Evolutionary conservation across 2,329 filamentous ascomycete genomes (phyloP).

Genomic region (Ceratocystis eucalypticola): DNA sequence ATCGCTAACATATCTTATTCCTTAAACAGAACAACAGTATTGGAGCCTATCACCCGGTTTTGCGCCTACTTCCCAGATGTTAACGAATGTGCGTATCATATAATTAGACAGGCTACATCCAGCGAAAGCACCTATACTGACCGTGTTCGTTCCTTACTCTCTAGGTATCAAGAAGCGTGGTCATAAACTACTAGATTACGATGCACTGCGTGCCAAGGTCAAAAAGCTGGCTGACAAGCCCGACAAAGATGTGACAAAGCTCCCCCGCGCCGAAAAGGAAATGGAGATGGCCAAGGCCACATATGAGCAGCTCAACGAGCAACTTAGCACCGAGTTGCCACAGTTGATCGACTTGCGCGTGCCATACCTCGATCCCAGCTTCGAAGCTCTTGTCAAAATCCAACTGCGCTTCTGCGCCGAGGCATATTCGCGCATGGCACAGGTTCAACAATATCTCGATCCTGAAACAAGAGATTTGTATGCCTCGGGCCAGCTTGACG

Average conservation of each 20-base stretch:
- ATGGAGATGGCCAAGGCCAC: conserved; percentile 83
- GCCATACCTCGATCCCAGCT: conserved; percentile 90
- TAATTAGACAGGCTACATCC: neutral
- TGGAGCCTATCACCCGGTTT: conserved; percentile 91
- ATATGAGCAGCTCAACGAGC: conserved; percentile 95
- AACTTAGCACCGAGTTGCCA: conserved; percentile 81
- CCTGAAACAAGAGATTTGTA: conserved; percentile 93
- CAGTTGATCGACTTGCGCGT: conserved; percentile 94
- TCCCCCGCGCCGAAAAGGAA: conserved; percentile 92
- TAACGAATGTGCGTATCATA: conserved; percentile 62
- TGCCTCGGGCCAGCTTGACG: conserved; percentile 81
- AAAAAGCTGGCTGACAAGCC: conserved; percentile 97
- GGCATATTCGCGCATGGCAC: conserved; percentile 94
- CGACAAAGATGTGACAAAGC: conserved; percentile 94
- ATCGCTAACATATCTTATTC: conserved; percentile 12
- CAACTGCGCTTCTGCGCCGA: conserved; percentile 95
- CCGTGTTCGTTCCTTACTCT: neutral
- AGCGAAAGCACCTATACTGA: neutral
- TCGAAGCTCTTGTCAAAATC: conserved; percentile 97
- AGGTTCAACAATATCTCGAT: conserved; percentile 96
- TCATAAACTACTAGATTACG: conserved; percentile 97
- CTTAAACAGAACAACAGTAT: conserved; percentile 58
- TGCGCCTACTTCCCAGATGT: conserved; percentile 98
- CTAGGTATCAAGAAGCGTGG: conserved; percentile 94
- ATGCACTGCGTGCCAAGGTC: conserved; percentile 86